Base-by-base conservation (phyloP, 192 early-diverging fungal genomes). In the Geranomyces variabilis region DNA sequence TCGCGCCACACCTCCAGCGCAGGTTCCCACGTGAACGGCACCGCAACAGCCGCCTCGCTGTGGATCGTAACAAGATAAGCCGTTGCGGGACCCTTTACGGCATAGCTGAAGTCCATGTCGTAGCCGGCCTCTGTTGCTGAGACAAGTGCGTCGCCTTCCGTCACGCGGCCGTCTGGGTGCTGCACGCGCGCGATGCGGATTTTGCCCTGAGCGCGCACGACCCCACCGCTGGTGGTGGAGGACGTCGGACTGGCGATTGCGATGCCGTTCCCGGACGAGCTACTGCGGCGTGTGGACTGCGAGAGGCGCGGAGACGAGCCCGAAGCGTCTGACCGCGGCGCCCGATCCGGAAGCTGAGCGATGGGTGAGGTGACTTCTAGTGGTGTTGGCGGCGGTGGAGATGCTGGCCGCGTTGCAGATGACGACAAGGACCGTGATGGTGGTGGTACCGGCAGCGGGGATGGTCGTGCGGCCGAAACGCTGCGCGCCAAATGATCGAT, bases 1-100 rank as follows among this genome's bases (percentile, higher is more conserved):
- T 60, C 58, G 15, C 58, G 58, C 58, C 58, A 60, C 22, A 60
- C 58, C 19, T 60, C 58, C 29, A 34, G 24, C 19, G 51, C n/a
- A 4, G 17, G 21, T 8, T 60, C 58, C 58, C 58, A 60, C 8
- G 58, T 28, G 29, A 60, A 60, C 31, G 58, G 58, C 21, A 60
- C 17, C 15, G 28, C 22, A 8, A 60, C 58, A 17, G 58, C 22
- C 29, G 58, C 58, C 17, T 60, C 29, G 31, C 29, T 60, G 31
- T 60, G 58, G 17, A 60, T 30, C 28, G 58, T 60, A 19, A 60
- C 29, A 29, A 60, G 58, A 19, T 60, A 60, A 4, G 19, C 17
- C 29, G 58, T 28, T 10, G 36, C 36, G 10, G 36, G 36, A 10
- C 36, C 36, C 36, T 41, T 41, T 3, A 10, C 36, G 8, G 58